These are phyloP conservation scores for Pichia sp. DNA, from an alignment of 1,139 yeast species.

Conservation along the genomic window DNA sequence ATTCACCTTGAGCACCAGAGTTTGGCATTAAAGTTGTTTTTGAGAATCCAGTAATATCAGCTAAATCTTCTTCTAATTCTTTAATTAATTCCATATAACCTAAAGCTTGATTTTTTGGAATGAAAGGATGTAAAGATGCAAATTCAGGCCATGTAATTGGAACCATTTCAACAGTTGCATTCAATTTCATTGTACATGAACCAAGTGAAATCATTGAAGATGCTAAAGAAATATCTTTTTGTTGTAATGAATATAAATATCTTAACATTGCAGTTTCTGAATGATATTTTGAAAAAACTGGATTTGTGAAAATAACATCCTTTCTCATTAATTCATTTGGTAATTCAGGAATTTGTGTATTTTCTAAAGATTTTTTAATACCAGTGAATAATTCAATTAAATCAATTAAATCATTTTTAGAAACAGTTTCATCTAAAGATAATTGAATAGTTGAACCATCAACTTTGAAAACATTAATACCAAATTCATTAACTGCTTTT, in stretches of 20 bases:
- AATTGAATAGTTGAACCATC: slow-evolving; percentile 58
- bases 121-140: slow-evolving; percentile 84
- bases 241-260: slow-evolving; percentile 78
- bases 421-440: slow-evolving; percentile 82
- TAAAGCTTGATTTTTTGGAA: slow-evolving; percentile 75
- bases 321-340: slow-evolving; percentile 53
- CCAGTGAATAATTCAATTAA: slow-evolving; percentile 57
- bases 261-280: slow-evolving; percentile 93
- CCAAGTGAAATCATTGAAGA: slow-evolving; percentile 97
- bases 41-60: slow-evolving; percentile 91
- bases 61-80: slow-evolving; percentile 78
- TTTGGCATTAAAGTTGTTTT: slow-evolving; percentile 93
- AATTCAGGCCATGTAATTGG: slow-evolving; percentile 95
- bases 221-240: slow-evolving; percentile 86
- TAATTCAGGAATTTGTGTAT: slow-evolving; percentile 40
- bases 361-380: slow-evolving; percentile 16
- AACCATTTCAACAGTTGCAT: slow-evolving; percentile 91
- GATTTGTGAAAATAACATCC: slow-evolving; percentile 59
- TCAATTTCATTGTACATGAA: slow-evolving; percentile 95
- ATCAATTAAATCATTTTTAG: slow-evolving; percentile 51
- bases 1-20: slow-evolving; percentile 98
- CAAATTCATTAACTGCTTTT: slow-evolving; percentile 52
- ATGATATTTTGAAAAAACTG: slow-evolving; percentile 81
- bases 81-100: slow-evolving; percentile 73
- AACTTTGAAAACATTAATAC: slow-evolving; percentile 72